phyloP scores from a whole-genome alignment of 768 basidiomycete genomes.

The Mycena vitilis region DNA sequence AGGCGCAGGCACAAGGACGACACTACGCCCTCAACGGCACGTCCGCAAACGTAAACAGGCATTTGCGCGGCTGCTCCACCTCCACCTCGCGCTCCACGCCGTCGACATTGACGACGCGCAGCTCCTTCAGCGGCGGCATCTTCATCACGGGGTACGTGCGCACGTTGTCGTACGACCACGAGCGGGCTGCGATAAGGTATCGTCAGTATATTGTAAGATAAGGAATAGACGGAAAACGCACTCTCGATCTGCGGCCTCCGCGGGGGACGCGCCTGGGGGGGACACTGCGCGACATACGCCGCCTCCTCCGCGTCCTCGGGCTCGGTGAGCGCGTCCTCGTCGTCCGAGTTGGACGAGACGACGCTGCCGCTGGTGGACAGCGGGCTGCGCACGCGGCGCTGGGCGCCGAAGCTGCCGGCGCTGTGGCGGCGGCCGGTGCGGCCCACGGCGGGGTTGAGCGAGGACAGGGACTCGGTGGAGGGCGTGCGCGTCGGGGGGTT shows the following conservation, averaged over 20 bases:
- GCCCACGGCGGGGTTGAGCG: slow-evolving; percentile 18
- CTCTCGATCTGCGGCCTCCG: slow-evolving; percentile 63
- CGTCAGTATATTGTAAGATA: slow-evolving; percentile 6
- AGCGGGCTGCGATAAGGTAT: slow-evolving; percentile 59
- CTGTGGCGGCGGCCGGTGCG: slow-evolving; percentile 50
- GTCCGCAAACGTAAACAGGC: slow-evolving; percentile 72
- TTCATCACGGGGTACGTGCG: slow-evolving; percentile 75
- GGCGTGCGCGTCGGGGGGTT: slow-evolving; percentile 33
- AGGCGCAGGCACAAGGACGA: background rate
- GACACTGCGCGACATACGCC: slow-evolving; percentile 38
- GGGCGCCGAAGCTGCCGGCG: slow-evolving; percentile 44
- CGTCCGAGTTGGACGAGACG: slow-evolving; percentile 30
- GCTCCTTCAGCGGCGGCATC: slow-evolving; percentile 67
- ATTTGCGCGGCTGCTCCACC: slow-evolving; percentile 65
- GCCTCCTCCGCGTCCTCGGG: slow-evolving; percentile 37
- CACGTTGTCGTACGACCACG: slow-evolving; percentile 83
- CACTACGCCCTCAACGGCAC: background rate
- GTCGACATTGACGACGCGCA: slow-evolving; percentile 63
- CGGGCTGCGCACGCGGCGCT: slow-evolving; percentile 47
- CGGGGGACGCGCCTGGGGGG: slow-evolving; percentile 36
- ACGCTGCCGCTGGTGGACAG: slow-evolving; percentile 42
- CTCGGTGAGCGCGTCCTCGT: slow-evolving; percentile 41
- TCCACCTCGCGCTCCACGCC: slow-evolving; percentile 61
- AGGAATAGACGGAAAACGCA: slow-evolving; percentile 45
- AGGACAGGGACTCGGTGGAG: slow-evolving; percentile 21